Evolutionary conservation across 2,329 filamentous ascomycete genomes (phyloP).

Genomic region (Plectosphaerella cucumerina): DNA sequence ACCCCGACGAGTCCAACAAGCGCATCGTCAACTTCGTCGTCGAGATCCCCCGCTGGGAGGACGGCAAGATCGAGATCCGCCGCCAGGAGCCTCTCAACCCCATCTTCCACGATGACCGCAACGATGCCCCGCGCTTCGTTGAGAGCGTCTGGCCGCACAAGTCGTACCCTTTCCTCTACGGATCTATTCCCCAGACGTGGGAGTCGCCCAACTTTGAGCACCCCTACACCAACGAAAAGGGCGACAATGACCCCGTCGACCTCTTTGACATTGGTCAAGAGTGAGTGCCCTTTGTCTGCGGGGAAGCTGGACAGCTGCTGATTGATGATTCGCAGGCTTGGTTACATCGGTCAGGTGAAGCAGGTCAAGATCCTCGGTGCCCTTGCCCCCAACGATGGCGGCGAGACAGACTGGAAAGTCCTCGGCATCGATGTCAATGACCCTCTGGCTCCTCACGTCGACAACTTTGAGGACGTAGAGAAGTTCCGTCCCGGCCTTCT

Average conservation of each 20-base stretch:
- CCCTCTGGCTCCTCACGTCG: conserved; percentile 27
- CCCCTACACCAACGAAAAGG: conserved; percentile 28
- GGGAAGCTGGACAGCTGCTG: neutral
- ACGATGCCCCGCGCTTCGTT: conserved; percentile 30
- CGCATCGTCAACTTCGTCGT: conserved; percentile 33
- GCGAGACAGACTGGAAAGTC: conserved; percentile 34
- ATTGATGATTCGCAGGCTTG: conserved; percentile 12
- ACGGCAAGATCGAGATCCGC: conserved; percentile 34
- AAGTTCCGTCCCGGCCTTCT: conserved; percentile 31
- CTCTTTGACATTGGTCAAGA: conserved; percentile 33
- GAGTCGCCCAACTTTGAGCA: conserved; percentile 36
- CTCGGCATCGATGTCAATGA: conserved; percentile 33
- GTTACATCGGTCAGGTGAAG: conserved; percentile 33
- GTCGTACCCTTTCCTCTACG: conserved; percentile 37
- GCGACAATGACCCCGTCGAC: conserved; percentile 39
- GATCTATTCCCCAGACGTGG: conserved; percentile 40
- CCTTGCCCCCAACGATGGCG: conserved; percentile 31
- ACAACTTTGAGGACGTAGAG: conserved; percentile 30
- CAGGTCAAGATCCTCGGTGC: conserved; percentile 37
- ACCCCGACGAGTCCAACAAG: conserved; percentile 26
- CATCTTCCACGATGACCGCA: conserved; percentile 35
- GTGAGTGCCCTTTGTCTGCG: conserved; percentile 11
- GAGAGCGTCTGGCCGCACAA: conserved; percentile 39
- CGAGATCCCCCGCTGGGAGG: conserved; percentile 37
- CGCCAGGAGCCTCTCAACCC: conserved; percentile 35